phyloP scores from a whole-genome alignment of 768 basidiomycete genomes.

The Mycena belliarum region DNA sequence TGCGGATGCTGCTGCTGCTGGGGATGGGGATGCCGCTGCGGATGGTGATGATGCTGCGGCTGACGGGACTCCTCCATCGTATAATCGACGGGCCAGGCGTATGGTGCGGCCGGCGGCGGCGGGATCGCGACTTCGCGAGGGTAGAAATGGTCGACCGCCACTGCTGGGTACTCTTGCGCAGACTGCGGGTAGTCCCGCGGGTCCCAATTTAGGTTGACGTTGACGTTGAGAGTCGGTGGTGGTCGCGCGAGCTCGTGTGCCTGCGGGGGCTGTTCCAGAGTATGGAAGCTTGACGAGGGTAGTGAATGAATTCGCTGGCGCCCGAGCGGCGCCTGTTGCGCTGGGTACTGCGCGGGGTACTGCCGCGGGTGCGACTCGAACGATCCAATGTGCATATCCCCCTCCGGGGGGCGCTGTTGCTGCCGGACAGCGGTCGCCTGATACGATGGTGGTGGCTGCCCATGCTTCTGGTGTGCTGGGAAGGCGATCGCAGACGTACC shows the following conservation, averaged over 20 bases:
- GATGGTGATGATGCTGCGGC: constrained; percentile 16
- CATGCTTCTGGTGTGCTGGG: too few relatives aligned
- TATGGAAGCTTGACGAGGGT: constrained; percentile 19
- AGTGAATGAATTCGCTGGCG: constrained; percentile 19
- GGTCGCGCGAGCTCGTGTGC: background rate
- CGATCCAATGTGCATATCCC: constrained; percentile 12
- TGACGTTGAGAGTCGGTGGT: constrained; percentile 13
- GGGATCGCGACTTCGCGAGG: background rate
- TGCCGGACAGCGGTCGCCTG: constrained; percentile 1
- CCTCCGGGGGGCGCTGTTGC: constrained; percentile 18
- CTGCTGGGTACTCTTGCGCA: constrained; percentile 8
- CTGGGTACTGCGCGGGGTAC: constrained; percentile 4
- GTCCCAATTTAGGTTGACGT: constrained; percentile 17
- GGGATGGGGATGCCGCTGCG: constrained; percentile 15
- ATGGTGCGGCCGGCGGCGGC: constrained; percentile 14
- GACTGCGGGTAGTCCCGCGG: constrained; percentile 12
- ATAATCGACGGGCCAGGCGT: constrained; percentile 19
- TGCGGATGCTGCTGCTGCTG: constrained; percentile 15
- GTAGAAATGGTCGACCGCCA: constrained; percentile 13
- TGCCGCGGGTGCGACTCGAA: constrained; percentile 4
- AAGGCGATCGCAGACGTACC: background rate
- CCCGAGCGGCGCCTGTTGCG: constrained; percentile 13
- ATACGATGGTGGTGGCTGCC: constrained; percentile 7
- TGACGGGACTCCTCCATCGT: background rate
- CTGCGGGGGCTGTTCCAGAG: background rate